Conservation (phyloP, 2,329 filamentous ascomycete genomes). For the Botryosphaeria dothidea region DNA sequence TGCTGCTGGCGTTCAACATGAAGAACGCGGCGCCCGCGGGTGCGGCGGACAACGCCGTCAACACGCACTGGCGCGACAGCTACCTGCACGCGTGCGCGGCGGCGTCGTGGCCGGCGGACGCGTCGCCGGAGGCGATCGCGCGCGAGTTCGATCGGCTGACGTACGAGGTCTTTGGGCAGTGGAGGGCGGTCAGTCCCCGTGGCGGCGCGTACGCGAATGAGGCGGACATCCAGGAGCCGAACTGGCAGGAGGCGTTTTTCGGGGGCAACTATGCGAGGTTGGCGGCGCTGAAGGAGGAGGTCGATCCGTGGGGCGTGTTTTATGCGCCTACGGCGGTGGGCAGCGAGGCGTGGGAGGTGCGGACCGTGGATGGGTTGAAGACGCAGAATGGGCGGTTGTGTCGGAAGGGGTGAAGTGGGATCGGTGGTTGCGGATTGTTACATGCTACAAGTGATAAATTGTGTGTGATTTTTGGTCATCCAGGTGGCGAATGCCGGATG, state of each 20-base stretch:
- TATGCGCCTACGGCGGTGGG: conserved; percentile 28
- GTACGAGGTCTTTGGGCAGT: background rate
- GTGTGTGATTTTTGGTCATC: too few species aligned
- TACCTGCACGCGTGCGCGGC: conserved; percentile 28
- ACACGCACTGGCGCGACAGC: conserved; percentile 27
- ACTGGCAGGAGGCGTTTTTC: conserved; percentile 31
- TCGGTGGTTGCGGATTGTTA: background rate
- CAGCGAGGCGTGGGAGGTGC: conserved; percentile 27
- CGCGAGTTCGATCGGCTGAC: conserved; percentile 17
- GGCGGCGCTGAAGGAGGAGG: conserved; percentile 26
- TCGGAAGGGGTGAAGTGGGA: background rate
- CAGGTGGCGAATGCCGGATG: too few species aligned
- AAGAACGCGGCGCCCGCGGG: background rate
- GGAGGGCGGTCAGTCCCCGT: background rate
- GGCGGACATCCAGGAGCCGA: conserved; percentile 28
- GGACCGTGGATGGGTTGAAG: conserved; percentile 22
- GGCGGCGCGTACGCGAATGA: conserved; percentile 33
- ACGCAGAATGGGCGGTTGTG: conserved; percentile 23
- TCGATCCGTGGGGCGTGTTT: conserved; percentile 27
- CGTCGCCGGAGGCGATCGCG: conserved; percentile 21
- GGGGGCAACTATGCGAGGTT: conserved; percentile 26
- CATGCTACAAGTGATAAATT: too few species aligned
- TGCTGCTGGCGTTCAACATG: conserved; percentile 16
- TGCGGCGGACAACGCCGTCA: conserved; percentile 23
- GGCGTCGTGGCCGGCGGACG: conserved; percentile 23